phyloP scores from a whole-genome alignment of 345 rosid species.

The Geranium rotundifolium region DNA sequence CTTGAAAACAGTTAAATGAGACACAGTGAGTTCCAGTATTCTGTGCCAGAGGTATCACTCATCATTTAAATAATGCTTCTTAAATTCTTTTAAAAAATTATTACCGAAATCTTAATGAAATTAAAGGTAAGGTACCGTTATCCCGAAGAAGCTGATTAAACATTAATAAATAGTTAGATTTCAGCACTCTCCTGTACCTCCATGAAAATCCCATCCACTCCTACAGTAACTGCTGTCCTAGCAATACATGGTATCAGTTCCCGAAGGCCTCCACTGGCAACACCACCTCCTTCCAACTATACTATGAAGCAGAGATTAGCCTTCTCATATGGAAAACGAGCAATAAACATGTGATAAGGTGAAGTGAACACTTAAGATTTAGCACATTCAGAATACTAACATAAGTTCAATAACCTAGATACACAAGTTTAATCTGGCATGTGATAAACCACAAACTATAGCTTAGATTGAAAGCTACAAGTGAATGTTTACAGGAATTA shows the following conservation, averaged over 20 bases:
- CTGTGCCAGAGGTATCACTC: too few relatives aligned
- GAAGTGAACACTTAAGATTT: too few relatives aligned
- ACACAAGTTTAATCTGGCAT: neutral
- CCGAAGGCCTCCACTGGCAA: constrained; percentile 99
- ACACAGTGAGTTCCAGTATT: too few relatives aligned
- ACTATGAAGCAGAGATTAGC: constrained; percentile 8
- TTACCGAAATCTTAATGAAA: too few relatives aligned
- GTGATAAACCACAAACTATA: neutral
- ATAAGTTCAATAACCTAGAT: too few relatives aligned
- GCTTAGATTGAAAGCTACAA: neutral
- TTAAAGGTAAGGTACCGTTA: too few relatives aligned
- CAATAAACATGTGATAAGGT: neutral
- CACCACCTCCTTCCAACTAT: constrained; percentile 95
- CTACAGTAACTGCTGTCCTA: constrained; percentile 92
- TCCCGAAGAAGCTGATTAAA: too few relatives aligned
- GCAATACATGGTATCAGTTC: constrained; percentile 94
- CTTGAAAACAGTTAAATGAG: too few relatives aligned
- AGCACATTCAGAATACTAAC: too few relatives aligned
- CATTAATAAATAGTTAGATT: neutral
- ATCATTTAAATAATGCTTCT: too few relatives aligned
- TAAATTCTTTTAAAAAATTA: too few relatives aligned
- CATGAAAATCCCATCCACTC: constrained; percentile 95
- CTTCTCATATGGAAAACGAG: neutral
- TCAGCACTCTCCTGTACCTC: constrained; percentile 43
- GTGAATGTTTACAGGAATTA: neutral